Conservation (phyloP, 176 grass and related monocot genomes). For the Aegilops tauschii region DNA sequence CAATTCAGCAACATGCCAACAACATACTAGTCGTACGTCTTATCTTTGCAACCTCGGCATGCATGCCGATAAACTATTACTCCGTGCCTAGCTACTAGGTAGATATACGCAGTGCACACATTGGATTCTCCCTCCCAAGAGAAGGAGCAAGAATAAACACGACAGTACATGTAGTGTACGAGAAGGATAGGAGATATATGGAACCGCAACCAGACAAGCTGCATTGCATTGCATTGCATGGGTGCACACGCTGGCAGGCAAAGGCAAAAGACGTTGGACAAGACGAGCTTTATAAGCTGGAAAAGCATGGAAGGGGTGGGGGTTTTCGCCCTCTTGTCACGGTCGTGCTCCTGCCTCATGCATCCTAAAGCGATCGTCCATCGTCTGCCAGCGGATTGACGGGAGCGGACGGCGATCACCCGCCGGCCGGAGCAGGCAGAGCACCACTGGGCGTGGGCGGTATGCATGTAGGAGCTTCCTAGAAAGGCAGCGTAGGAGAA, state of each 20-base stretch:
- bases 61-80: background rate
- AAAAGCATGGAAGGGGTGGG: background rate
- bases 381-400: background rate
- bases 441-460: background rate
- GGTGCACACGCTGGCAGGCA: background rate
- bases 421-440: background rate
- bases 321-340: background rate
- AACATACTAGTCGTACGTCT: background rate
- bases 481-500: background rate
- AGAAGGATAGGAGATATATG: background rate
- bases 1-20: background rate
- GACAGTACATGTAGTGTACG: background rate
- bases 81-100: too few species aligned
- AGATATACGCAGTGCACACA: background rate
- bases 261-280: background rate
- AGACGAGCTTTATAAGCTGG: background rate
- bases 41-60: background rate
- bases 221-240: background rate
- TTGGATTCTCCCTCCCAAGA: background rate
- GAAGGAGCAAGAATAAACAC: slow-evolving; percentile 1
- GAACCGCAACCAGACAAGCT: background rate
- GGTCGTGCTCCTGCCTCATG: background rate
- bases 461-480: background rate
- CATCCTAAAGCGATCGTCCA: slow-evolving; percentile 24
- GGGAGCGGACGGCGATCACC: slow-evolving; percentile 3